Evolutionary conservation across 805 yeast genomes (phyloP), one percentile per base, ranked within the genome.

Genomic region (Yamadazyma kitorensis): DNA sequence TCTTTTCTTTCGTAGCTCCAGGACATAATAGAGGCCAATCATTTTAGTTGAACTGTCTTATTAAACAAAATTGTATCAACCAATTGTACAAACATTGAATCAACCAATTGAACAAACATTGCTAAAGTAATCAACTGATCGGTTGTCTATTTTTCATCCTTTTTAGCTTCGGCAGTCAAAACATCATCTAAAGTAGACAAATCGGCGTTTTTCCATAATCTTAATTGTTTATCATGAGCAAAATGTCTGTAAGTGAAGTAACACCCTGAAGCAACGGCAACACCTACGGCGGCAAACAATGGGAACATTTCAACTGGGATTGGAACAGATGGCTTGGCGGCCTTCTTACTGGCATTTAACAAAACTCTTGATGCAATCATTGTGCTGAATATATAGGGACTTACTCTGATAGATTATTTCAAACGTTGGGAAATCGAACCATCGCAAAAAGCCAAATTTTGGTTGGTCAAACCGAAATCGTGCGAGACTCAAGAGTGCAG

Each of bases 201-300:
- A 54, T 67, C 47, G 15, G 73, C 52, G 55, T 67, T 67, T 47
- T 62, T 57, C 72, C 71, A 64, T 52, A 67, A 63, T 59, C 73
- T 65, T 52, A 67, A 66, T 39, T 67, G 64, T 45, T 49, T 45
- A 54, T 67, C 72, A 52, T 64, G 53, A 38, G 68, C 65, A 52
- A 67, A 67, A 48, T 67, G 73, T 59, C 72, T 65, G 61, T 67
- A 67, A 41, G 73, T 67, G 62, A 67, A 67, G 54, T 47, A 64
- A 38, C 43, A 34, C 35, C 63, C 68, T 6, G 72, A 65, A 22
- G 36, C 44, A 40, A 58, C 36, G 17, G 73, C 73, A 19, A 64
- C 68, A 33, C 59, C 70, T 23, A 61, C 57, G 35, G 70, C 70
- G 40, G 67, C 70, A 40, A 67, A 67, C 52, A 67, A 65, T 43